Evolutionary conservation across 1,139 yeast species (phyloP).

Genomic region (Debaryomycetaceae sp.): DNA sequence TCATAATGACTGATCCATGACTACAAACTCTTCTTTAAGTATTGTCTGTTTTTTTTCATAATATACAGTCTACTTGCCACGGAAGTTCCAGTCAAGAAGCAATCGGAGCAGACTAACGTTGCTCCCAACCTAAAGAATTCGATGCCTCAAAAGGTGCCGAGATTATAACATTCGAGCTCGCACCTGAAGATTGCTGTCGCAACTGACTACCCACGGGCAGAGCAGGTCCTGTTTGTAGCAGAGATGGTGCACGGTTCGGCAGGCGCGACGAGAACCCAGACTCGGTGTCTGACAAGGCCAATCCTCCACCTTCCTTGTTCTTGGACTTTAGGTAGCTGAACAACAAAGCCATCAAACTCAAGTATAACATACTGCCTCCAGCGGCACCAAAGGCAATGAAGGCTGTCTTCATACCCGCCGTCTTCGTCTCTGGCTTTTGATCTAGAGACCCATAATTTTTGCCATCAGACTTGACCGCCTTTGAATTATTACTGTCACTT

Average conservation of each 20-base stretch:
- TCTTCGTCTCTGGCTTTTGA: constrained; percentile 11
- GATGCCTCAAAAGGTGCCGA: constrained; percentile 37
- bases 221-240: too few relatives aligned
- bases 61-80: too few relatives aligned
- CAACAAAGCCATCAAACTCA: constrained; percentile 38
- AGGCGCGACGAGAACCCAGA: constrained; percentile 14
- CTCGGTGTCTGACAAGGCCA: constrained; percentile 35
- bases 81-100: too few relatives aligned
- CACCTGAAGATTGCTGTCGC: too few relatives aligned
- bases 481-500: too few relatives aligned
- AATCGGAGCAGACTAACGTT: too few relatives aligned
- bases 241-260: too few relatives aligned
- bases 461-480: too few relatives aligned
- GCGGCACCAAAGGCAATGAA: constrained; percentile 62
- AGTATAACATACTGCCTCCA: constrained; percentile 49
- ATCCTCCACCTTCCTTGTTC: constrained; percentile 18
- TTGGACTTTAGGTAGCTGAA: constrained; percentile 30
- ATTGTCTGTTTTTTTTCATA: too few relatives aligned
- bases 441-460: constrained; percentile 17
- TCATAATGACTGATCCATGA: too few relatives aligned
- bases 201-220: too few relatives aligned
- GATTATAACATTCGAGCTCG: constrained; percentile 23
- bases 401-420: constrained; percentile 29
- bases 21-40: too few relatives aligned
- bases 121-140: constrained; percentile 35